phyloP scores from a whole-genome alignment of 257 asterid species.

The Solanum stenotomum region DNA sequence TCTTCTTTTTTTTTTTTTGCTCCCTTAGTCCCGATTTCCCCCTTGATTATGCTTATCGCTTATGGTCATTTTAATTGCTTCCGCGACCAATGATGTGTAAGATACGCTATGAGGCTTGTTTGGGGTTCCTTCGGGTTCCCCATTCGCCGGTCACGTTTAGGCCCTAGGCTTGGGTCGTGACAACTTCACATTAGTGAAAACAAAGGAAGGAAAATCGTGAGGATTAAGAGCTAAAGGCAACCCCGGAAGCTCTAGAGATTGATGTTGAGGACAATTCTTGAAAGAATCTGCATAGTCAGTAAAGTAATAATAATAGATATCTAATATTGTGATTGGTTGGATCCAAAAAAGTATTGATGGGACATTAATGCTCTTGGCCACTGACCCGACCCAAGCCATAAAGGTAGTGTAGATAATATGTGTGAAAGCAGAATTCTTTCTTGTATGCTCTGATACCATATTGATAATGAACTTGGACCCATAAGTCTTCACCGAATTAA shows the following conservation, averaged over 20 bases:
- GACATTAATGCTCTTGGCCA: not conserved
- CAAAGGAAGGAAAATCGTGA: not conserved
- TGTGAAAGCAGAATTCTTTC: not conserved
- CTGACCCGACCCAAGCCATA: not conserved
- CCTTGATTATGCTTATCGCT: too few species aligned
- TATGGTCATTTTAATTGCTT: too few species aligned
- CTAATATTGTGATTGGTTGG: not conserved
- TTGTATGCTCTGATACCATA: not conserved
- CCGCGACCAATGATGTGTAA: too few species aligned
- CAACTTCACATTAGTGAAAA: not conserved
- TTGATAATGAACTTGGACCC: not conserved
- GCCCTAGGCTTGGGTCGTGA: too few species aligned
- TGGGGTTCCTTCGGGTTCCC: too few species aligned
- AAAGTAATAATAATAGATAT: not conserved
- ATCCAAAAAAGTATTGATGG: not conserved
- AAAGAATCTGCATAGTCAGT: not conserved
- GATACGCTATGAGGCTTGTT: too few species aligned
- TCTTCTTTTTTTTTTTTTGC: too few species aligned
- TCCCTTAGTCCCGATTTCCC: too few species aligned
- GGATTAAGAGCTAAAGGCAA: not conserved
- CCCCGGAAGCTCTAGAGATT: not conserved
- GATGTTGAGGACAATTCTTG: not conserved
- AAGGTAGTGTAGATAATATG: not conserved
- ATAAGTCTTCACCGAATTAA: not conserved
- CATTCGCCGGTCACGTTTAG: too few species aligned